Evolutionary conservation across 1,284 basidiomycete genomes (phyloP), one percentile per base, ranked within the genome.

Genomic region (Pholiota adiposa): DNA sequence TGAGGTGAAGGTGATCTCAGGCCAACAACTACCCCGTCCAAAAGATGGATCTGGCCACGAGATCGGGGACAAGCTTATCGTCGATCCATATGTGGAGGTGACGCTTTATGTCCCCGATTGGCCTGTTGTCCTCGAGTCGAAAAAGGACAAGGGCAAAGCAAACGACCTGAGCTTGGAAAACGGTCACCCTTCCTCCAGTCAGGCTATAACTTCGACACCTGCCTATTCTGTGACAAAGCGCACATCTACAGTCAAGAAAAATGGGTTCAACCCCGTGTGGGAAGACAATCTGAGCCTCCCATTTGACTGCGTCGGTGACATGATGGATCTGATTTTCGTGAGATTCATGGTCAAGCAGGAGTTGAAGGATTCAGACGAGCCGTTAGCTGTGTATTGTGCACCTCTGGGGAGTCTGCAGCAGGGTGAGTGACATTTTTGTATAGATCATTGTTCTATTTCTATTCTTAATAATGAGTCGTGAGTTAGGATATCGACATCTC

Each of bases 231-330:
- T 58, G 18, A 25, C 51, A 12, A 44, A 33, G 38, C 49, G 56
- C 46, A 92, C 90, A 21, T 74, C 76, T 43, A 77, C 82, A 0
- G 83, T 93, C 62, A 86, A 85, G 74, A 90, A 92, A 70, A 93
- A 94, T 68, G 90, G 93, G 2, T 93, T 95, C 77, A 95, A 94
- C 69, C 94, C 94, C 0, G 77, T 87, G 1, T 97, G 94, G 92
- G 81, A 91, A 65, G 86, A 94, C 67, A 72, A 73, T 25, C 73
- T 95, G 23, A 74, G 75, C 19, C 78, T 96, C 41, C 84, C 85
- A 9, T 90, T 94, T 68, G 82, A 86, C 51, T 84, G 86, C 63
- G 83, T 88, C 1, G 90, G 88, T 1, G 84, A 85, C 48, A 90
- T 94, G 86, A 77, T 79, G 63, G 92, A 93, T 36, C 79, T 96